Evolutionary conservation across 192 early-diverging fungal genomes (phyloP), one percentile per base, ranked within the genome.

Genomic region (Coemansia javaensis): DNA sequence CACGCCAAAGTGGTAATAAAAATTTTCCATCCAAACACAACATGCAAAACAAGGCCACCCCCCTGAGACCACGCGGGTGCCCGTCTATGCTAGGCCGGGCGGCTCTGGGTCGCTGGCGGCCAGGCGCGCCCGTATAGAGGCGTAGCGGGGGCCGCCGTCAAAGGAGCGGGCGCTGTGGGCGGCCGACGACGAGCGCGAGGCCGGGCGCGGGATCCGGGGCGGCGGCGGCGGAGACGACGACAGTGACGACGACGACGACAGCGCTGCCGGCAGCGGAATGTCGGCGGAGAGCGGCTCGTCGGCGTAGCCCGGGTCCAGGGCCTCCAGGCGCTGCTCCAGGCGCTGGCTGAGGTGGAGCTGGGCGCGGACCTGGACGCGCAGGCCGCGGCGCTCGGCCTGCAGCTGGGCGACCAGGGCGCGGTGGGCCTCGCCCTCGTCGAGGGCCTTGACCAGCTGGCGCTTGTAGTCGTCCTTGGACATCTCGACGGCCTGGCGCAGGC

Each of bases 391-490:
- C 64, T 75, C 71, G 7, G 59, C 71, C 39, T 59, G 57, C 18
- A 74, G 20, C 25, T 74, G 70, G 10, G 40, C 50, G 9, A 62
- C 52, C 17, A 66, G 40, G 18, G 44, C 40, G 17, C 63, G 49
- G 44, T 74, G 58, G 14, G 41, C 34, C 34, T 74, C 59, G 20
- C 27, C 55, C 40, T 74, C 70, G 6, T 28, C 33, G 39, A 74
- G 32, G n/a, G 70, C 47, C 32, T 58, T 57, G 2, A 59, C 27
- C 21, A 74, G 54, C 31, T 57, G 63, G 4, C 58, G 53, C 51
- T 74, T 74, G 44, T 74, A 74, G 41, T 74, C 70, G 34, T 74
- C 70, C 44, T 74, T 74, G n/a, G 63, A 57, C 58, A 74, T 45
- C 50, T 74, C 70, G 8, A 59, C 44, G 0, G 70, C 70, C 40